These are phyloP conservation scores for Suillus occidentalis DNA, from an alignment of 768 basidiomycete genomes.

Conservation along the genomic window DNA sequence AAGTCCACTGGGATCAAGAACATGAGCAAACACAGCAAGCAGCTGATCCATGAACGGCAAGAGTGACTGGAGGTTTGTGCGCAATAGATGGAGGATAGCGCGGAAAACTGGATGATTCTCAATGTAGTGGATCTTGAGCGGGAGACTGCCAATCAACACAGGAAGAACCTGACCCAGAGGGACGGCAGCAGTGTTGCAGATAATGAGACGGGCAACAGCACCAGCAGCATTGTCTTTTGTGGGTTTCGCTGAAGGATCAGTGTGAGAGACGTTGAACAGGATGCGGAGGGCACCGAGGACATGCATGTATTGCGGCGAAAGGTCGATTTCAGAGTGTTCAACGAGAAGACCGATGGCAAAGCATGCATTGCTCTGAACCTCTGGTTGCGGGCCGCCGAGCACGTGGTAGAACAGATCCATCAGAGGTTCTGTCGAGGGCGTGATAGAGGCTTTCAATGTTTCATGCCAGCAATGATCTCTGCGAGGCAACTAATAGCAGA, in stretches of 20 bases:
- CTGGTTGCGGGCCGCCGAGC: conserved; percentile 80
- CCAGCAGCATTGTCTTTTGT: conserved; percentile 98
- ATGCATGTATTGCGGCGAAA: conserved; percentile 76
- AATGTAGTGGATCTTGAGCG: conserved; percentile 82
- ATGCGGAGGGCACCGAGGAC: conserved; percentile 80
- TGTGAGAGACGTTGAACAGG: conserved; percentile 67
- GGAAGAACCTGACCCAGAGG: conserved; percentile 92
- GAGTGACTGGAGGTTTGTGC: conserved; percentile 66
- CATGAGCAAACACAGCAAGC: conserved; percentile 75
- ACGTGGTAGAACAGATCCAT: conserved; percentile 84
- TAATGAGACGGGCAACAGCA: conserved; percentile 84
- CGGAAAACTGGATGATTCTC: conserved; percentile 91
- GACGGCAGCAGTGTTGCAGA: conserved; percentile 72
- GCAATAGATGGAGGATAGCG: conserved; percentile 86
- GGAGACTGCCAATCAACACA: conserved; percentile 77
- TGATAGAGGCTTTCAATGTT: conserved; percentile 79
- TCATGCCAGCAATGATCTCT: conserved; percentile 93
- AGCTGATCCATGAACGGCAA: conserved; percentile 77
- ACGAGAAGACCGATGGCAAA: conserved; percentile 92
- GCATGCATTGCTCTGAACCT: conserved; percentile 94
- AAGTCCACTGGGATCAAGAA: conserved; percentile 70
- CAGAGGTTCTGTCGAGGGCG: conserved; percentile 78
- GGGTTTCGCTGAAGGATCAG: conserved; percentile 61
- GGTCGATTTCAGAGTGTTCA: conserved; percentile 80
- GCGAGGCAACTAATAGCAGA: no score